Percentiles rank a stretch among this genome's conserved stretches.
These are phyloP conservation scores for Lophiotrema nucula DNA, from an alignment of 495 filamentous ascomycete genomes.

Conservation along the genomic window DNA sequence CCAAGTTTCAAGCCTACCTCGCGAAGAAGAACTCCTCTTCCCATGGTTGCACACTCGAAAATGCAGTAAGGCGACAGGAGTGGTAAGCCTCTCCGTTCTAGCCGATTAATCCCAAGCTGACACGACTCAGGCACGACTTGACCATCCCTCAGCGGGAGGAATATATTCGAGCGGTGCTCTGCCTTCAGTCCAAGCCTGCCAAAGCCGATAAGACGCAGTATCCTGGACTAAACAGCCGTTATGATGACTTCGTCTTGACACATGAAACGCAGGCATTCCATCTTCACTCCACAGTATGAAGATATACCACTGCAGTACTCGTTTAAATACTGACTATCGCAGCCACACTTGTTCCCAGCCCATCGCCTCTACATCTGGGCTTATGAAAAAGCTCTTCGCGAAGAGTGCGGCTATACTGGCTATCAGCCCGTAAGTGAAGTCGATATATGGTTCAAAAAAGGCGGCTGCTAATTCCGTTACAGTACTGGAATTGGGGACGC, in stretches of 20 bases:
- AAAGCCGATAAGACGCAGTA: constrained; percentile 13
- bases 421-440: constrained; percentile 28
- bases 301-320: neutral
- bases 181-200: constrained; percentile 26
- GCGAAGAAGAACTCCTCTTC: constrained; percentile 19
- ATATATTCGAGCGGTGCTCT: constrained; percentile 32
- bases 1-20: constrained; percentile 28
- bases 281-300: constrained; percentile 23
- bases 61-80: constrained; percentile 50
- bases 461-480: neutral
- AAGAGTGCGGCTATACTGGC: constrained; percentile 37
- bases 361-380: constrained; percentile 30
- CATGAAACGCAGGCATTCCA: constrained; percentile 24
- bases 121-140: constrained; percentile 18
- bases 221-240: constrained; percentile 16
- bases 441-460: neutral
- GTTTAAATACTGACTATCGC: neutral
- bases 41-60: constrained; percentile 49
- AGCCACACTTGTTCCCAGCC: constrained; percentile 27
- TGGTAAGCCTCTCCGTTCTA: constrained; percentile 42
- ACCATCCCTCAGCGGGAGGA: constrained; percentile 25
- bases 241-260: constrained; percentile 30
- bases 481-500: constrained; percentile 68
- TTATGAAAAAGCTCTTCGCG: constrained; percentile 35
- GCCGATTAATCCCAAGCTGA: no score